Percentiles rank a stretch among this genome's conserved stretches.
Evolutionary conservation across 495 filamentous ascomycete species (phyloP).

Genomic region (Neurospora sp.): DNA sequence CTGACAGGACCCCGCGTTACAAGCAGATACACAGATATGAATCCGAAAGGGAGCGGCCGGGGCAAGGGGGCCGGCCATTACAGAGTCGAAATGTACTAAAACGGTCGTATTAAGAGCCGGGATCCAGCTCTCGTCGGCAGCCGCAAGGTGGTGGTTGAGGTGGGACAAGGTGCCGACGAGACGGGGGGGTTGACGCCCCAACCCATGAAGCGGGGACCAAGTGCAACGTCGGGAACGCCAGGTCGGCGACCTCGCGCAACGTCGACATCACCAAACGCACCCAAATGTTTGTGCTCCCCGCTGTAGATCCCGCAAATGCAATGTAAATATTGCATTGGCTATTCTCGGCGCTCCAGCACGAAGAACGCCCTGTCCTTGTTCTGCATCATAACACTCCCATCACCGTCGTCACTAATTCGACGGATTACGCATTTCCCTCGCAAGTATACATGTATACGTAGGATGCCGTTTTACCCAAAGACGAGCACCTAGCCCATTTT

Average conservation of each 20-base stretch:
- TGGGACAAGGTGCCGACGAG: neutral
- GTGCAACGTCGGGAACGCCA: conserved; percentile 3
- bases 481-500: neutral
- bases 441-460: neutral
- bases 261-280: neutral
- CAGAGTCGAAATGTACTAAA: neutral
- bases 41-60: neutral
- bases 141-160: neutral
- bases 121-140: neutral
- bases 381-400: neutral
- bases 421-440: neutral
- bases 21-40: neutral
- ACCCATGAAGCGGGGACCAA: neutral
- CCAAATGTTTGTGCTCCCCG: conserved; percentile 4
- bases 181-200: neutral
- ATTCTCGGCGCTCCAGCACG: neutral
- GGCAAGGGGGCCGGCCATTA: neutral
- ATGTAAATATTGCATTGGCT: neutral
- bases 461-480: neutral
- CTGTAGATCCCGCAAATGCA: conserved; percentile 12
- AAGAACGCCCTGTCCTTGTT: neutral
- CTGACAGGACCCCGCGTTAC: neutral
- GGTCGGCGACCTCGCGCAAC: conserved; percentile 15
- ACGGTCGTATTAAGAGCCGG: neutral
- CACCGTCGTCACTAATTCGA: neutral